These are phyloP conservation scores for Colletotrichum sp. DNA, from an alignment of 2,329 filamentous ascomycete species.

Conservation along the genomic window DNA sequence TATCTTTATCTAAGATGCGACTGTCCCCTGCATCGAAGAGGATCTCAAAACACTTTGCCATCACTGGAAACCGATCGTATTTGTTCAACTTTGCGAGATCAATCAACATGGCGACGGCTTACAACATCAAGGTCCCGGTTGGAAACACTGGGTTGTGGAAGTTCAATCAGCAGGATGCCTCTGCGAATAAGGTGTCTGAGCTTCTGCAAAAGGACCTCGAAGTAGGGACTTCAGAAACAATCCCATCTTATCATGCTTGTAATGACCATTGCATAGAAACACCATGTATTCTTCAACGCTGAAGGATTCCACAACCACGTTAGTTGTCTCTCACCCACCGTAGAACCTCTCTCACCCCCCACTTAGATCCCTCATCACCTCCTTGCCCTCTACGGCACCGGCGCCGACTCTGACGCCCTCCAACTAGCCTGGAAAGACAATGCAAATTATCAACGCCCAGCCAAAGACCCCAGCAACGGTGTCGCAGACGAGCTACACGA, in stretches of 20 bases:
- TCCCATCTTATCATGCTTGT: neutral
- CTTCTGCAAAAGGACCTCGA: slow-evolving; percentile 80
- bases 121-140: slow-evolving; percentile 51
- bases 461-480: slow-evolving; percentile 48
- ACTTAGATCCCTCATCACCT: slow-evolving; percentile 72
- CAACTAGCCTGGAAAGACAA: slow-evolving; percentile 70
- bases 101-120: slow-evolving; percentile 49
- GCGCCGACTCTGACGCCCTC: slow-evolving; percentile 65
- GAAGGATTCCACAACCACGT: slow-evolving; percentile 83
- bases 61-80: neutral
- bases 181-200: slow-evolving; percentile 67
- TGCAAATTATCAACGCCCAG: slow-evolving; percentile 67
- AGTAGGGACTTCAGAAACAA: slow-evolving; percentile 31
- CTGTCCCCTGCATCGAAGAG: neutral
- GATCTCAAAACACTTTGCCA: neutral
- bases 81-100: neutral
- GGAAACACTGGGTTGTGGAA: slow-evolving; percentile 56
- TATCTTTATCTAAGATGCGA: neutral
- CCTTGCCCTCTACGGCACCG: slow-evolving; percentile 77
- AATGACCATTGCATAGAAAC: slow-evolving; percentile 37
- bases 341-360: neutral
- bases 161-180: slow-evolving; percentile 55
- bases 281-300: slow-evolving; percentile 84
- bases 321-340: slow-evolving; percentile 23
- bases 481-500: slow-evolving; percentile 62